Evolutionary conservation across 2,329 filamentous ascomycete species (phyloP).

Genomic region (Ceratocystis harringtonii): DNA sequence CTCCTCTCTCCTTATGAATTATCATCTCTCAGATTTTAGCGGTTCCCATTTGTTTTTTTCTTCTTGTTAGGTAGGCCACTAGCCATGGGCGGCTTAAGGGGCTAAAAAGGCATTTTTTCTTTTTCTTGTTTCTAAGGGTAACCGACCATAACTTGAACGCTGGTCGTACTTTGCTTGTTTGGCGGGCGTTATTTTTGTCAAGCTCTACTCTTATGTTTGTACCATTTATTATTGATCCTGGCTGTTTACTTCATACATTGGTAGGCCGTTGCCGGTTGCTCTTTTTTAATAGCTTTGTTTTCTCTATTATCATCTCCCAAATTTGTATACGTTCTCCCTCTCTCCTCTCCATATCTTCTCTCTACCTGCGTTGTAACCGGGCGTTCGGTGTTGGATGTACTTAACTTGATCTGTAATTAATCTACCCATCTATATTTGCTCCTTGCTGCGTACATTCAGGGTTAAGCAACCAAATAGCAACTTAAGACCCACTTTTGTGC

Average conservation of each 20-base stretch:
- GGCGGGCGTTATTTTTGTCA: background rate
- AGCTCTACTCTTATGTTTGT: background rate
- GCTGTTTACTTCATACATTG: background rate
- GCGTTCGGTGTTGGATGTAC: background rate
- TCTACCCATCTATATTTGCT: too few relatives aligned
- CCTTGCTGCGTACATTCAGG: background rate
- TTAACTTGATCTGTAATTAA: background rate
- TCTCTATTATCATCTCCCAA: background rate
- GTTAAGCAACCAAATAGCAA: background rate
- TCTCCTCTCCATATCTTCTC: background rate
- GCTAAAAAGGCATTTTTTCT: background rate
- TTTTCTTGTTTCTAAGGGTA: background rate
- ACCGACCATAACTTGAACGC: background rate
- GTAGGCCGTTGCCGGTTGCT: background rate
- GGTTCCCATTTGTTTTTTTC: background rate
- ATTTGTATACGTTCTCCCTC: background rate
- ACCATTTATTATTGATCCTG: background rate
- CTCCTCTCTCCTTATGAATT: background rate
- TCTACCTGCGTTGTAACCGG: background rate
- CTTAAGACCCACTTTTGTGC: background rate
- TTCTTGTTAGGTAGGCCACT: too few relatives aligned
- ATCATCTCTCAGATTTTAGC: background rate
- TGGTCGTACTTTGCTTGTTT: background rate
- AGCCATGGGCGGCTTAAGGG: background rate
- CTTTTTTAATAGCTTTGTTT: slow-evolving; percentile 2